Evolutionary conservation across 352 stramenopile species (phyloP), one percentile per base, ranked within the genome.

Genomic region (Pythium insidiosum): DNA sequence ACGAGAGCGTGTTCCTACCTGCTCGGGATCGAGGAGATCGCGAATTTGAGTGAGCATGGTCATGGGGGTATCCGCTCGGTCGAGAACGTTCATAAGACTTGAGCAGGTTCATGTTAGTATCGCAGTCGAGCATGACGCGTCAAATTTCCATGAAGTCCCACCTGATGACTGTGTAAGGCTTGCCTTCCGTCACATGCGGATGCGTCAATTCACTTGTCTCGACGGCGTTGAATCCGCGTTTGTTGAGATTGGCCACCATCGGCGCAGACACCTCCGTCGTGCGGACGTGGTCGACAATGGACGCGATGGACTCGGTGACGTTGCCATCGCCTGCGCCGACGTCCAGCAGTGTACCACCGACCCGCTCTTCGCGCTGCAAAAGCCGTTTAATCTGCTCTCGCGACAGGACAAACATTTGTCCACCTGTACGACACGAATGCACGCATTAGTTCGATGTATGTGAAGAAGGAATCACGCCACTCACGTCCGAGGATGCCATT

Each of bases 351-450:
- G 72, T 73, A 1, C 66, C 62, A 16, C 61, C 58, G n/a, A 79
- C 44, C 7, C 46, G 59, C 28, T 74, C 46, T 0, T 85, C 56
- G n/a, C 56, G 67, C 33, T 61, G 61, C 21, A 89, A 54, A 16
- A 89, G 66, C n/a, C 38, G 62, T 51, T 79, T 64, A 38, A 87
- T 78, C 56, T 93, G 81, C 37, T 66, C 63, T 15, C 64, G 53
- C 0, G 77, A 93, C 15, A 90, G 63, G 48, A 93, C 81, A 51
- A 93, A 93, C 80, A 93, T 93, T 67, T 93, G 77, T 25, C 77
- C 81, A 57, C 80, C 77, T 92, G 41, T 4, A 30, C 19, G 41
- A 19, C 11, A 3, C 21, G 34, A 34, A 38, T 15, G 34, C 12
- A 10, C 5, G 6, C 21, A 56, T 13, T 5, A 34, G 2, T 13